Evolutionary conservation across 768 basidiomycete species (phyloP), one percentile per base, ranked within the genome.

Genomic region (Sarcomyxa edulis): DNA sequence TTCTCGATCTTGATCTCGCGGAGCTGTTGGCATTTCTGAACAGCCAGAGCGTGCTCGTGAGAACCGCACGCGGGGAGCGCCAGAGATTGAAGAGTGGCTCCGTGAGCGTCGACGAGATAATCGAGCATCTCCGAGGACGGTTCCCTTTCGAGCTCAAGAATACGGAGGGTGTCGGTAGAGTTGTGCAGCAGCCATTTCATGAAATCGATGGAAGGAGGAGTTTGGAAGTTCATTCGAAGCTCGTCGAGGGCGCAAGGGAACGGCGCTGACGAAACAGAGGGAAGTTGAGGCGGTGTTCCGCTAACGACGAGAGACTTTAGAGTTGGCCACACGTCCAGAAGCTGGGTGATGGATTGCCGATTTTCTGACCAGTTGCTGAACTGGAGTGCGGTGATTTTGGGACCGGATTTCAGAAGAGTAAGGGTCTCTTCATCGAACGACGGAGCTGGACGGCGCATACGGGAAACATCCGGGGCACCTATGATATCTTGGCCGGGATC

Each of bases 351-450:
- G 11, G 71, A 61, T 27, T 72, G 58, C 35, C 68, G 58, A 51
- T 81, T 77, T 44, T 78, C 72, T 8, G 84, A 78, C 81, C 81
- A 85, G 52, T 87, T 86, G 52, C 69, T 73, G 50, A 87, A 79
- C 39, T 72, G 70, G 4, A 87, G 65, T 5, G 66, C 58, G 21
- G 69, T 61, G 45, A 77, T 72, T 31, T 45, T 52, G 1, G 82
- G 77, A n/a, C 76, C 80, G 7, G 69, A 54, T 37, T 61, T 70
- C 35, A 85, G 68, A 29, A 72, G 54, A 12, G 68, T 56, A 22
- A 84, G 55, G 2, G 75, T 78, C 36, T 53, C 54, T 0, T 70
- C 64, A 48, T 75, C 70, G 47, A 81, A 80, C 3, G 74, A 66
- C 1, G 76, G 74, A 16, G 74, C 76, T 11, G 59, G 60, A 16